These are phyloP conservation scores for Amyloporia xantha DNA, from an alignment of 768 basidiomycete species.

Conservation along the genomic window DNA sequence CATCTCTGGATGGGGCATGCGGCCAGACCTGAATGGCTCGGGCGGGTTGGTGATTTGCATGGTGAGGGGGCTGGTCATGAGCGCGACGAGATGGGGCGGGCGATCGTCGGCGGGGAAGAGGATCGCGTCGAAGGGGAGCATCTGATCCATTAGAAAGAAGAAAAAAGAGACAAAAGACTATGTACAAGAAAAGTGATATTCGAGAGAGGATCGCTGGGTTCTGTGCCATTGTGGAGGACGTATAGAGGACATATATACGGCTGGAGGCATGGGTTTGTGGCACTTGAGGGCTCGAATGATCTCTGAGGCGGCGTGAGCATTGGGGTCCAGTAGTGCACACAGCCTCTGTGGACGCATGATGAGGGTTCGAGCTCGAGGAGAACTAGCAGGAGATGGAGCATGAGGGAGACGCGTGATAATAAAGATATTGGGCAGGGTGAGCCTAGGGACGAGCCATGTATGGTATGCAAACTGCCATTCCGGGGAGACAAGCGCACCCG, in stretches of 20 bases:
- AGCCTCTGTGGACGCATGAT: too few species aligned
- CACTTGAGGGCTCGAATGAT: too few species aligned
- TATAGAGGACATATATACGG: neutral
- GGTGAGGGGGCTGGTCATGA: constrained; percentile 60
- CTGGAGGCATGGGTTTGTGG: neutral
- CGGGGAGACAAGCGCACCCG: too few species aligned
- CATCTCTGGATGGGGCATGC: constrained; percentile 78
- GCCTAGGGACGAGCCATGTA: too few species aligned
- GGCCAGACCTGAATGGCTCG: constrained; percentile 38
- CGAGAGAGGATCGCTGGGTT: neutral
- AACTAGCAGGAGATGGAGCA: too few species aligned
- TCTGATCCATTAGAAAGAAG: constrained; percentile 47
- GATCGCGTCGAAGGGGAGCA: constrained; percentile 60
- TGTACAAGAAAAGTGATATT: neutral
- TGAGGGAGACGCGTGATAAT: too few species aligned
- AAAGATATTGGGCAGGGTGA: too few species aligned
- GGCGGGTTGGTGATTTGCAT: constrained; percentile 11
- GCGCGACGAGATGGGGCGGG: constrained; percentile 61
- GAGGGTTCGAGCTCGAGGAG: too few species aligned
- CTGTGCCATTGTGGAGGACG: neutral
- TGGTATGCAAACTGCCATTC: too few species aligned
- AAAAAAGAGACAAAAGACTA: neutral
- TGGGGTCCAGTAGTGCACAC: too few species aligned
- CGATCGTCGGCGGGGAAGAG: constrained; percentile 79
- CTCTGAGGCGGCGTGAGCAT: too few species aligned